Percentiles rank a stretch among this genome's conserved stretches.
Evolutionary conservation across 1,284 basidiomycete genomes (phyloP).

Genomic region (Xanthoconium separans): DNA sequence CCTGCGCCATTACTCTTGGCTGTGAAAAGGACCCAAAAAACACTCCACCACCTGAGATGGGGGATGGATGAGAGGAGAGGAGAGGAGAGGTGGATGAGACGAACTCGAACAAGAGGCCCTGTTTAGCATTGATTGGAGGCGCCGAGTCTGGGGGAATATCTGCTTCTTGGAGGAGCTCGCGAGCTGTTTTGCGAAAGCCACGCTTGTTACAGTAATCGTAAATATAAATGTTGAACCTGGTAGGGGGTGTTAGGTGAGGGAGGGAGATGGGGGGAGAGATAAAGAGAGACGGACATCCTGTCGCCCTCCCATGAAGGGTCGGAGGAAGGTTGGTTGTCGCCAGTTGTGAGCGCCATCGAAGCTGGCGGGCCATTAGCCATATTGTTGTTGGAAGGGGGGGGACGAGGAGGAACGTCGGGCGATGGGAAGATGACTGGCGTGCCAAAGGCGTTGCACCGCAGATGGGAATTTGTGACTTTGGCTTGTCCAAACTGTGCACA

Average conservation of each 20-base stretch:
- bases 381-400: not conserved
- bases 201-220: conserved; percentile 79
- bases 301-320: conserved; percentile 55
- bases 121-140: conserved; percentile 77
- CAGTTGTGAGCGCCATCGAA: conserved; percentile 21
- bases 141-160: conserved; percentile 55
- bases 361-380: conserved; percentile 28
- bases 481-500: conserved; percentile 25
- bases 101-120: conserved; percentile 79
- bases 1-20: conserved; percentile 66
- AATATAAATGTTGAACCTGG: conserved; percentile 84
- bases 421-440: conserved; percentile 27
- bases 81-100: conserved; percentile 30
- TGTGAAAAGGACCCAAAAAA: conserved; percentile 80
- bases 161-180: conserved; percentile 62
- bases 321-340: conserved; percentile 19
- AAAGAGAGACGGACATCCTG: conserved; percentile 42
- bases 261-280: conserved; percentile 6
- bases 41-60: conserved; percentile 73
- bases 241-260: conserved; percentile 1
- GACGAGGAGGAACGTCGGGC: not conserved
- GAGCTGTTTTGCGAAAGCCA: conserved; percentile 68
- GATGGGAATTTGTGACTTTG: conserved; percentile 36
- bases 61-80: not conserved
- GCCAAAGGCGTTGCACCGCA: conserved; percentile 29